Percentiles rank a stretch among this genome's conserved stretches.
Evolutionary conservation across 2,329 filamentous ascomycete genomes (phyloP).

Genomic region (Aspergillus piperis): DNA sequence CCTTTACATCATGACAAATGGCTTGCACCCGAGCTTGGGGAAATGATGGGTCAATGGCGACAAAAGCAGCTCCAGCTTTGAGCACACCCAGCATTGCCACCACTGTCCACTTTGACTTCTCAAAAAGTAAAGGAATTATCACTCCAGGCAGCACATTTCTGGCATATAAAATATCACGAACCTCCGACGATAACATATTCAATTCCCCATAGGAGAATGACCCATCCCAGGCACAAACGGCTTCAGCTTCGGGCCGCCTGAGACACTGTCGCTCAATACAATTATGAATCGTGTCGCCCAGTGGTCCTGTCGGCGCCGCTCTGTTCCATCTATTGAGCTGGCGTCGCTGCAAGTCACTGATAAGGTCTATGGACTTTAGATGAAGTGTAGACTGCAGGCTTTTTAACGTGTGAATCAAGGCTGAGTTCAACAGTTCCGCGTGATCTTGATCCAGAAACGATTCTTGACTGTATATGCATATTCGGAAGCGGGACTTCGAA

Average conservation of each 20-base stretch:
- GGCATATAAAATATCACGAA: neutral
- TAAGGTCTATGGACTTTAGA: no score
- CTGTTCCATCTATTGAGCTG: no score
- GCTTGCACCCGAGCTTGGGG: slow-evolving; percentile 37
- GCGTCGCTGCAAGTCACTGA: no score
- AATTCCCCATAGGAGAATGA: neutral
- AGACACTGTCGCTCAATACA: no score
- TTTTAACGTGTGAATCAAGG: no score
- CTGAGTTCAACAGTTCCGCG: no score
- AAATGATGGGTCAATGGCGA: slow-evolving; percentile 31
- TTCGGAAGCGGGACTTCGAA: no score
- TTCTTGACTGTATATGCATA: no score
- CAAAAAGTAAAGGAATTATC: neutral
- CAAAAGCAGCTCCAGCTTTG: slow-evolving; percentile 28
- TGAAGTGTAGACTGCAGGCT: no score
- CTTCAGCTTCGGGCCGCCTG: neutral
- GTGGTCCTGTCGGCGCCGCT: no score
- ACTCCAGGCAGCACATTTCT: neutral
- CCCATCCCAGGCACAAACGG: neutral
- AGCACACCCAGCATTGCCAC: slow-evolving; percentile 25
- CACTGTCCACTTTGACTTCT: slow-evolving; percentile 9
- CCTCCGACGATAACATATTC: neutral
- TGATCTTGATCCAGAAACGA: no score
- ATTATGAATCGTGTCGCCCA: no score
- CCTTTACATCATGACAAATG: slow-evolving; percentile 20